Base-by-base conservation (phyloP, 768 basidiomycete genomes). In the Lactarius akahatsu region DNA sequence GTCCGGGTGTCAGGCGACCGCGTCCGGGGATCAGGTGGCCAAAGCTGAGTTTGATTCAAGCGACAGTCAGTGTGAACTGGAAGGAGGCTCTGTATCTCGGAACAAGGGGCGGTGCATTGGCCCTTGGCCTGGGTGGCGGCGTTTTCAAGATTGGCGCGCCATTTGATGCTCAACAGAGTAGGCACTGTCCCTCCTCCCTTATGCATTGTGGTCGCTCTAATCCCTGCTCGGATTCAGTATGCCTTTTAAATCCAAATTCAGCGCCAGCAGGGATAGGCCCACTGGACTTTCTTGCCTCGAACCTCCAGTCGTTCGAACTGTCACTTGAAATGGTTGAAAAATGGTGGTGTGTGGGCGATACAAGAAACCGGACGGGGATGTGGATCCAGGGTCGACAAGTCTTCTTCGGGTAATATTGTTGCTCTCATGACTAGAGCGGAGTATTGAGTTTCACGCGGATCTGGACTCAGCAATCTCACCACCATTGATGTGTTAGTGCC, bases 331-430 rank as follows among this genome's bases (percentile, higher is more conserved):
- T 85, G 76, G 70, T 95, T 28, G 94, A 96, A 76, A 92, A 89
- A 73, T 95, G 94, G 94, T 96, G 92, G 92, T 91, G 91, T 71
- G 73, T 90, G 50, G 94, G 94, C 0, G 87, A 91, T 72, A 72
- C 72, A 5, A 80, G 82, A 59, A 95, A 95, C 76, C 82, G 91
- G 23, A 71, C 65, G 2, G 79, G 76, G 3, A 81, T 94, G 75
- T 96, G 92, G 90, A 82, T 95, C 3, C 91, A 92, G 75, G 92
- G 93, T 16, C 50, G 30, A 36, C 60, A 40, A 32, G n/a, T 69
- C 36, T 41, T n/a, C 23, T 59, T 63, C 15, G 47, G 57, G 60
- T 65, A 52, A 61, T 52, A n/a, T 66, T 61, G 45, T 10, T 59
- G 40, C 34, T 30, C 5, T 28, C 41, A 15, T 61, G 54, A 16